Evolutionary conservation across 352 stramenopile genomes (phyloP), one percentile per base, ranked within the genome.

Genomic region (Phytophthora pseudosyringae): DNA sequence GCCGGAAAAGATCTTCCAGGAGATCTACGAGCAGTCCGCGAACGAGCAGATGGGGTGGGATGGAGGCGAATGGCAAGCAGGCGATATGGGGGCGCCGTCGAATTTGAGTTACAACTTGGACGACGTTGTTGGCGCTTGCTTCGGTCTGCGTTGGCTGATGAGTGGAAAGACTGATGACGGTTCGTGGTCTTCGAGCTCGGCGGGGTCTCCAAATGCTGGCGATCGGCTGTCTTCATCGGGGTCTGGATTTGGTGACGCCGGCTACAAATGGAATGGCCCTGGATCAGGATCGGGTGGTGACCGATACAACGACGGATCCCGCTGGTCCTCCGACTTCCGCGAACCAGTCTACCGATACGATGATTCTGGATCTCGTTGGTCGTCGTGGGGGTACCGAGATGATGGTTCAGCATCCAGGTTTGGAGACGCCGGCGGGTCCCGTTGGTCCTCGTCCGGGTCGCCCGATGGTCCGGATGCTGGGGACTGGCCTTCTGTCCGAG

Each of bases 1-100:
- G 12, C 54, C 69, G 5, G 64, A 81, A 12, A 47, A 65, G 0
- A 32, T 75, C 44, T 67, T 81, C n/a, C 45, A 55, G 41, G 18
- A 49, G 9, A 57, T 67, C 12, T 67, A 67, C 40, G 40, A 59
- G 33, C 15, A 53, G 29, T 38, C 59, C 6, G 16, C 35, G 16
- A 58, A 46, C 32, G 28, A 61, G 15, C 31, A 46, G 12, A 65
- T 69, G 54, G 13, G 39, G n/a, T 70, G 62, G 62, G 62, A 70
- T 40, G 18, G 15, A 29, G 49, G 62, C 5, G 57, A 69, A 41
- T 64, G 61, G 61, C n/a, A 33, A 2, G 32, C 16, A 10, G 44
- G 13, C 3, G 7, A 46, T 16, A 39, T 11, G 11, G 43, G 49
- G 6, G 29, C 25, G 10, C 25, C 63, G 32, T 31, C 32, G 3